Evolutionary conservation across 73 alveolate species (phyloP).

Genomic region (Tetrahymena thermophila): DNA sequence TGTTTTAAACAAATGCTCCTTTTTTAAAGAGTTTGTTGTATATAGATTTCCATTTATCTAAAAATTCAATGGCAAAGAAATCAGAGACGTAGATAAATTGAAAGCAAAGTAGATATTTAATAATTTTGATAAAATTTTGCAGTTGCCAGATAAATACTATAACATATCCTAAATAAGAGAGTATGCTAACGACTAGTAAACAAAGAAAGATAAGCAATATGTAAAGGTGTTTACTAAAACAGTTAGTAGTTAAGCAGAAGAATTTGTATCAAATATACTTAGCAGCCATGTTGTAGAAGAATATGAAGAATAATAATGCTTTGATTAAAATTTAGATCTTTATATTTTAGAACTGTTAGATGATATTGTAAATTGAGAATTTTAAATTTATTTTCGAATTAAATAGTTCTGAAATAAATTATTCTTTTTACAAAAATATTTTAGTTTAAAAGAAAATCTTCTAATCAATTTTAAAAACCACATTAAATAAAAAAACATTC

Average conservation of each 20-base stretch:
- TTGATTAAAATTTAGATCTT: not conserved
- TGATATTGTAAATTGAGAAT: not conserved
- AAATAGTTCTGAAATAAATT: not conserved
- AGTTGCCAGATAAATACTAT: conserved; percentile 16
- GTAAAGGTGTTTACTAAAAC: conserved; percentile 3
- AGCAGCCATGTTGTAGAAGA: not conserved
- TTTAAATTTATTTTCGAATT: not conserved
- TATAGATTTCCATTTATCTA: conserved; percentile 74
- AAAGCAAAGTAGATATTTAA: conserved; percentile 60
- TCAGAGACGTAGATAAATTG: conserved; percentile 63
- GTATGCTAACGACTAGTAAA: not conserved
- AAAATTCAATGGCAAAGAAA: conserved; percentile 60
- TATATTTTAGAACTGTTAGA: not conserved
- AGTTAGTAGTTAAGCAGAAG: not conserved
- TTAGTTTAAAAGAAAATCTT: not conserved
- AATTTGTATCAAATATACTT: not conserved
- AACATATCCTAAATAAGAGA: not conserved
- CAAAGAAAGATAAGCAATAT: conserved; percentile 12
- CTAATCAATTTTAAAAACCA: no score
- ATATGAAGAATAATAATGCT: not conserved
- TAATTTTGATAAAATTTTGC: conserved; percentile 60
- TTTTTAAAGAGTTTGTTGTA: conserved; percentile 71
- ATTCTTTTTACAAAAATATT: not conserved
- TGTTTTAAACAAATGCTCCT: conserved; percentile 52
- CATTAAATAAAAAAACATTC: no score